Evolutionary conservation across 768 basidiomycete genomes (phyloP).

Genomic region (Lentinula detonsa): DNA sequence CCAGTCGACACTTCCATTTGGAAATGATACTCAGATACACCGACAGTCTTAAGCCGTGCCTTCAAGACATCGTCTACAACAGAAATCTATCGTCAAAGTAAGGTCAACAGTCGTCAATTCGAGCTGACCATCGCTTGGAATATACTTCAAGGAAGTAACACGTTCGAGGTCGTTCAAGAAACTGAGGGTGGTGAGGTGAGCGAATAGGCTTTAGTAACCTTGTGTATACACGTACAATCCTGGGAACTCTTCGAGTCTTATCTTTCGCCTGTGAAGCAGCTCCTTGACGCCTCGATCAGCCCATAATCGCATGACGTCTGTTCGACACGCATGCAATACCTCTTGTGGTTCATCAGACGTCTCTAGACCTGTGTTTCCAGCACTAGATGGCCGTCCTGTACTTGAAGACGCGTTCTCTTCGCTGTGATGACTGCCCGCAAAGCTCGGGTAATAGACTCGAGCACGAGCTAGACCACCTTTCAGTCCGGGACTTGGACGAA

Average conservation of each 20-base stretch:
- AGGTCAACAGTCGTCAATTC: not conserved
- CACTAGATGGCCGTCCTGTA: slow-evolving; percentile 32
- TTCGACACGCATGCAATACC: slow-evolving; percentile 50
- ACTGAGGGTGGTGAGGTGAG: slow-evolving; percentile 28
- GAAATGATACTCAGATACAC: slow-evolving; percentile 77
- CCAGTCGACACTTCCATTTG: slow-evolving; percentile 61
- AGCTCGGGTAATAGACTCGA: slow-evolving; percentile 24
- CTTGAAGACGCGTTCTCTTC: slow-evolving; percentile 9
- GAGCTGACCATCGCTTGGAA: slow-evolving; percentile 60
- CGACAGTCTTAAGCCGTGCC: slow-evolving; percentile 71
- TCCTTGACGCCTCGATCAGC: slow-evolving; percentile 51
- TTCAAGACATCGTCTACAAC: slow-evolving; percentile 68
- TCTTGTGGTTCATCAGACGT: slow-evolving; percentile 55
- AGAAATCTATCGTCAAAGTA: not conserved
- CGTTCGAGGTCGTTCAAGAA: slow-evolving; percentile 67
- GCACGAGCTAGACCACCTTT: slow-evolving; percentile 50
- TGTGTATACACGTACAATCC: slow-evolving; percentile 55
- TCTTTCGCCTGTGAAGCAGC: slow-evolving; percentile 49
- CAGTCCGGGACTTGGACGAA: slow-evolving; percentile 64
- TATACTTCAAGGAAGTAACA: slow-evolving; percentile 54
- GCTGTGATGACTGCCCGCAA: not conserved
- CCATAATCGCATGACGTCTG: slow-evolving; percentile 69
- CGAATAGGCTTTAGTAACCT: not conserved
- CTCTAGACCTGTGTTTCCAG: slow-evolving; percentile 39
- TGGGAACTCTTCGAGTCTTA: slow-evolving; percentile 63